Evolutionary conservation across 768 basidiomycete genomes (phyloP).

Genomic region (Tricholoma saponaceum): DNA sequence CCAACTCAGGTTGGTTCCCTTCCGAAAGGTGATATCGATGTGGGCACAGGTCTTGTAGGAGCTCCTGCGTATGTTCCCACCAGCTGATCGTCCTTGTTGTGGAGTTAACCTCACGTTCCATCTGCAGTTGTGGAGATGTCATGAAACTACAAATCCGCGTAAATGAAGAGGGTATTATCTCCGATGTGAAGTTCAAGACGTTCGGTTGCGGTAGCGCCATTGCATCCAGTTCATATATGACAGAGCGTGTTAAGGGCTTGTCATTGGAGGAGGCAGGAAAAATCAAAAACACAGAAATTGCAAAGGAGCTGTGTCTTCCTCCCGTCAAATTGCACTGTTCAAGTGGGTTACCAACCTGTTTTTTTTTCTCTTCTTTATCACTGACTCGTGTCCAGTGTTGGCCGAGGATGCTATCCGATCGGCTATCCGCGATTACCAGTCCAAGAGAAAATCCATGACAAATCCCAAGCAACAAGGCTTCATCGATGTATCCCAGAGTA

Average conservation of each 20-base stretch:
- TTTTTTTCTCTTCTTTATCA: background rate
- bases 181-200: conserved; percentile 99
- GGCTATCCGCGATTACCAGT: conserved; percentile 93
- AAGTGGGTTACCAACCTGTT: conserved; percentile 51
- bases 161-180: conserved; percentile 90
- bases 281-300: conserved; percentile 99
- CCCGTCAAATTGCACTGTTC: conserved; percentile 97
- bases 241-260: conserved; percentile 94
- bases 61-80: conserved; percentile 78
- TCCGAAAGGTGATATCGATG: conserved; percentile 85
- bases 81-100: conserved; percentile 13
- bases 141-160: conserved; percentile 99
- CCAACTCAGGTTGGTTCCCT: conserved; percentile 84
- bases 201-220: conserved; percentile 99
- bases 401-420: conserved; percentile 99
- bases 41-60: conserved; percentile 97
- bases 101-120: conserved; percentile 23
- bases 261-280: conserved; percentile 90
- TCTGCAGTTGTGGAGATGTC: conserved; percentile 85
- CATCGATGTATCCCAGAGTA: conserved; percentile 65
- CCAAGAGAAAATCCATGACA: conserved; percentile 61
- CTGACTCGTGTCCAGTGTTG: conserved; percentile 54
- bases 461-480: conserved; percentile 57
- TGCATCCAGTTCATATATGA: conserved; percentile 97
- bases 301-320: conserved; percentile 91